phyloP scores from a whole-genome alignment of 2,329 filamentous ascomycete species.

The Aspergillus jensenii region DNA sequence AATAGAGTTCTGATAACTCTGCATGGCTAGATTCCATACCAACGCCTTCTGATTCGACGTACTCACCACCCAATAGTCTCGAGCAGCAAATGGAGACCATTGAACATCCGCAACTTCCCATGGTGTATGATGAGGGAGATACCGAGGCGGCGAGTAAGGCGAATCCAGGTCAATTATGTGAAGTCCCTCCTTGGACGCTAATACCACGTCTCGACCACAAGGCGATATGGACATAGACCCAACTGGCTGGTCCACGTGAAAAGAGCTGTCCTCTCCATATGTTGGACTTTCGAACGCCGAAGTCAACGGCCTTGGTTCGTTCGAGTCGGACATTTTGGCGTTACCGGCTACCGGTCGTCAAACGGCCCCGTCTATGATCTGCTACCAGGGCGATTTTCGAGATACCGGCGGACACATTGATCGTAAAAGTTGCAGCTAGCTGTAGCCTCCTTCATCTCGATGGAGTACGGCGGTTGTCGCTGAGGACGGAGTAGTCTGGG shows the following conservation, averaged over 20 bases:
- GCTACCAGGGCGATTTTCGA: slow-evolving; percentile 11
- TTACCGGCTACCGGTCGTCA: not conserved
- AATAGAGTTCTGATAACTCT: slow-evolving; percentile 71
- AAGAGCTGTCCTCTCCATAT: slow-evolving; percentile 80
- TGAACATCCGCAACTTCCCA: slow-evolving; percentile 96
- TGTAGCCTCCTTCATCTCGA: slow-evolving; percentile 19
- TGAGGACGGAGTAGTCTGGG: slow-evolving; percentile 10
- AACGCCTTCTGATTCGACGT: slow-evolving; percentile 93
- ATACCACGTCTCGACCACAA: slow-evolving; percentile 82
- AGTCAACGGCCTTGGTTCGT: slow-evolving; percentile 38
- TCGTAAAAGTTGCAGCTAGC: not conserved
- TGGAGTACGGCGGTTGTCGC: not conserved
- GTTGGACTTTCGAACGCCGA: slow-evolving; percentile 80
- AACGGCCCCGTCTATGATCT: slow-evolving; percentile 4
- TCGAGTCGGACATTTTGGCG: slow-evolving; percentile 34
- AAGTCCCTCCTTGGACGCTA: slow-evolving; percentile 85
- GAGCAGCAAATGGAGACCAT: slow-evolving; percentile 88
- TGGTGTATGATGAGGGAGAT: slow-evolving; percentile 81
- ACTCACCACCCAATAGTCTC: slow-evolving; percentile 91
- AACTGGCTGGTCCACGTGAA: slow-evolving; percentile 75
- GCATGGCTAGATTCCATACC: slow-evolving; percentile 85
- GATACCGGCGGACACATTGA: slow-evolving; percentile 13
- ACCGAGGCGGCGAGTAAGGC: slow-evolving; percentile 80
- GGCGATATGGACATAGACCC: slow-evolving; percentile 93
- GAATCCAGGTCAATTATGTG: slow-evolving; percentile 91